These are phyloP conservation scores for Cornus controversa DNA, from an alignment of 148 eudicot species.

Conservation along the genomic window DNA sequence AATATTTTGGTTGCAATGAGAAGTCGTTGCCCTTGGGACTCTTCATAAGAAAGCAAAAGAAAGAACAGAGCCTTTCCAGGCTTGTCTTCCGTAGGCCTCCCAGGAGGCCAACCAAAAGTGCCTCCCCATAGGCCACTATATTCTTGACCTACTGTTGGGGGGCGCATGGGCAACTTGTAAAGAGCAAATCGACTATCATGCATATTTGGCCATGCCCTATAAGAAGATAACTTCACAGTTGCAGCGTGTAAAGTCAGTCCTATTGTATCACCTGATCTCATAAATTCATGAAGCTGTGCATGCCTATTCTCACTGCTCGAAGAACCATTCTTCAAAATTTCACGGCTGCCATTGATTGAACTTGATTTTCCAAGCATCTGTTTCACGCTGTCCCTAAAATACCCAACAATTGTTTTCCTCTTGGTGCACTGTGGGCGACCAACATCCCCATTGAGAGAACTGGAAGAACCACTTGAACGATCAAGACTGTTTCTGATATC, in stretches of 20 bases:
- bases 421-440: constrained; percentile 43
- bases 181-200: constrained; percentile 76
- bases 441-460: constrained; percentile 43
- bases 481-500: constrained; percentile 59
- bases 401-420: constrained; percentile 58
- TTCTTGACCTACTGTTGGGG: constrained; percentile 50
- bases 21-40: constrained; percentile 55
- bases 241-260: constrained; percentile 72
- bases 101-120: constrained; percentile 91
- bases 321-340: constrained; percentile 39
- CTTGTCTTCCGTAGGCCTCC: constrained; percentile 68
- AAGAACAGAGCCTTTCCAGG: constrained; percentile 78
- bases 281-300: constrained; percentile 67
- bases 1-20: constrained; percentile 80
- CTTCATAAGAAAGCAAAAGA: constrained; percentile 72
- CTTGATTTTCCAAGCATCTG: constrained; percentile 60
- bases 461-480: constrained; percentile 40
- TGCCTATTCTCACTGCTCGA: constrained; percentile 58
- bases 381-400: constrained; percentile 53
- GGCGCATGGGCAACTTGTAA: constrained; percentile 61
- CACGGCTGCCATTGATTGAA: constrained; percentile 42
- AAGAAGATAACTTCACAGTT: constrained; percentile 62
- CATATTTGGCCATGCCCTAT: constrained; percentile 89
- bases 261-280: constrained; percentile 62
- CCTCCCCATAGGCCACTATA: constrained; percentile 85